A percentile compares a stretch with the other conserved stretches of the same genome.
Conservation (phyloP, 2,329 filamentous ascomycete species). For the Helotiales sp. region DNA sequence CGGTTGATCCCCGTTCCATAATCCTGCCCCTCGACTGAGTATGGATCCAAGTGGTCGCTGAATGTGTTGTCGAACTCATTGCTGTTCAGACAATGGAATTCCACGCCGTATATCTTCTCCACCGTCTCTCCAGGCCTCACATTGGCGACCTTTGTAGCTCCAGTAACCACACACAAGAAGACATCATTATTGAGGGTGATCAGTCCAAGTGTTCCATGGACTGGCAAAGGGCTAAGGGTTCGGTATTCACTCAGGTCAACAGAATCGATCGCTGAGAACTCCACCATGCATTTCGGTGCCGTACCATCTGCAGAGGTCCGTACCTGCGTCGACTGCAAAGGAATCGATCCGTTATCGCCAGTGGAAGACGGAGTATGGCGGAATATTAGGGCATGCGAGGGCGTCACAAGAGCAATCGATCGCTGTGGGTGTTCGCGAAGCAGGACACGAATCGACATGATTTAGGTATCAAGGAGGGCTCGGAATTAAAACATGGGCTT, state of each 20-base stretch:
- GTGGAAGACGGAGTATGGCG: slow-evolving; percentile 70
- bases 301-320: slow-evolving; percentile 36
- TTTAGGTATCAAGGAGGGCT: slow-evolving; percentile 8
- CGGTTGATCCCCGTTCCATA: slow-evolving; percentile 58
- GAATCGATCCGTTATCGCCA: slow-evolving; percentile 60
- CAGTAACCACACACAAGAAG: slow-evolving; percentile 87
- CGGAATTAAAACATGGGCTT: neutral
- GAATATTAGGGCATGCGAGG: slow-evolving; percentile 80
- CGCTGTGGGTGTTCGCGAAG: slow-evolving; percentile 83
- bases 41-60: slow-evolving; percentile 44
- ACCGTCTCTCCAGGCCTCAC: slow-evolving; percentile 87
- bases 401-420: slow-evolving; percentile 81
- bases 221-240: slow-evolving; percentile 68
- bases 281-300: slow-evolving; percentile 70
- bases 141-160: slow-evolving; percentile 74
- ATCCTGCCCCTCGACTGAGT: slow-evolving; percentile 29
- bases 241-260: slow-evolving; percentile 76
- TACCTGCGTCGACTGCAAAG: slow-evolving; percentile 48
- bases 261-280: slow-evolving; percentile 68
- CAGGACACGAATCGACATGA: slow-evolving; percentile 37
- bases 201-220: slow-evolving; percentile 84
- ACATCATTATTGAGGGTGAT: slow-evolving; percentile 83
- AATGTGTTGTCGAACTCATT: slow-evolving; percentile 80
- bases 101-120: slow-evolving; percentile 80
- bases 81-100: slow-evolving; percentile 91